These are phyloP conservation scores for Neurospora sp. DNA, from an alignment of 2,329 filamentous ascomycete species.

Conservation along the genomic window DNA sequence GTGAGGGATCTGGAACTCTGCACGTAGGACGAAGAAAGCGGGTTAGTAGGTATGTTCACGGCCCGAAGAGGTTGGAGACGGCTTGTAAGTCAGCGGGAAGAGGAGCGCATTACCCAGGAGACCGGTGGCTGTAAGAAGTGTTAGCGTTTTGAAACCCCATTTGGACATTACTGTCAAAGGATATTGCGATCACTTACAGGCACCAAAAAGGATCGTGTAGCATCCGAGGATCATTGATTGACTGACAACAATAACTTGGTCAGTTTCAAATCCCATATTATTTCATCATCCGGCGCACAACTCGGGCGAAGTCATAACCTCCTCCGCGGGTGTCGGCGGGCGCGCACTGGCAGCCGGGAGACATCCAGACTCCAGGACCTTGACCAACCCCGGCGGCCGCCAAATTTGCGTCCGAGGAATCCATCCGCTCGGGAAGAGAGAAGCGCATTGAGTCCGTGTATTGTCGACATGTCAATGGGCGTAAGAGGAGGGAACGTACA, in stretches of 20 bases:
- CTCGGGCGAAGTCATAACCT: not conserved
- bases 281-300: not conserved
- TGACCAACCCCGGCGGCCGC: not conserved
- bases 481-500: slow-evolving; percentile 38
- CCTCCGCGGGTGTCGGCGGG: not conserved
- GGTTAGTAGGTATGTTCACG: too few relatives aligned
- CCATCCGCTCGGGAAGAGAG: not conserved
- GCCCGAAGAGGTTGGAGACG: too few relatives aligned
- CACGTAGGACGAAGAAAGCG: too few relatives aligned
- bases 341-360: not conserved
- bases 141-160: slow-evolving; percentile 13
- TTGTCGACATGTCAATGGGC: not conserved
- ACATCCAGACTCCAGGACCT: not conserved
- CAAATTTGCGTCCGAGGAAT: not conserved
- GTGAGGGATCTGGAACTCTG: slow-evolving; percentile 87
- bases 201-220: slow-evolving; percentile 87
- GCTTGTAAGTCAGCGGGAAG: too few relatives aligned
- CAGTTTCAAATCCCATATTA: not conserved
- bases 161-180: not conserved
- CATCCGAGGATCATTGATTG: slow-evolving; percentile 51
- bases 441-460: not conserved
- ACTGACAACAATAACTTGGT: slow-evolving; percentile 2
- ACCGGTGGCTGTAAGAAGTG: slow-evolving; percentile 44
- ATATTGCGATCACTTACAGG: slow-evolving; percentile 43
- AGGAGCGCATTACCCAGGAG: slow-evolving; percentile 35